Base-by-base conservation (phyloP, 2,329 filamentous ascomycete species). In the Diaporthe sp. region DNA sequence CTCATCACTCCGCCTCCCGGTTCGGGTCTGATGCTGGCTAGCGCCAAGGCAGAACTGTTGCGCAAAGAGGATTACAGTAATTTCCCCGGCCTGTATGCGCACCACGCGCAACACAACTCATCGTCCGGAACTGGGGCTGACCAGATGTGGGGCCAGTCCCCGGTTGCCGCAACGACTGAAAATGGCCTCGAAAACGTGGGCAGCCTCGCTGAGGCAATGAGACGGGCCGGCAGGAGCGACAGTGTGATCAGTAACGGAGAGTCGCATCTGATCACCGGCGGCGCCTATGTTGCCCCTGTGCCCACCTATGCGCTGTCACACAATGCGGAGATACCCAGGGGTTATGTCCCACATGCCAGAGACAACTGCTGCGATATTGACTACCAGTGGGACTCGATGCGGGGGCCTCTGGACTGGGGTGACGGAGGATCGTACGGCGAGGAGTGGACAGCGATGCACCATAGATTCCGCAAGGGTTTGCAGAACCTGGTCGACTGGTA, bases 381-480 rank as follows among this genome's bases (percentile, higher is more conserved):
- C 83, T 97, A 95, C 80, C 94, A 96, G 79, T 99, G 97, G 96
- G 96, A 99, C 81, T 98, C 96, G 75, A 96, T 96, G 88, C 90
- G 94, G 19, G 86, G 89, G 3, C 91, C 94, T 0, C 88, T 95
- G 57, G 88, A 92, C 76, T 98, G 97, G 94, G 96, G 96, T 9
- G 92, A 95, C 79, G 96, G 96, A 13, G 97, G 96, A 52, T 89
- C 93, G 57, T 94, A 95, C 79, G 95, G 95, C 1, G 97, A 99
- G 83, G 97, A 98, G 83, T 99, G 97, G 97, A 94, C 95, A 40
- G 88, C 92, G 4, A 98, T 99, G 97, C 97, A 99, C 83, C 93
- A 92, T 81, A 91, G 97, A 30, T 98, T 98, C 80, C 90, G 95
- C 50, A 90, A 88, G 76, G 96, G 96, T 1, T 83, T 98, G 52